These are phyloP conservation scores for Epichloe bromicola DNA, from an alignment of 2,329 filamentous ascomycete genomes.

Conservation along the genomic window DNA sequence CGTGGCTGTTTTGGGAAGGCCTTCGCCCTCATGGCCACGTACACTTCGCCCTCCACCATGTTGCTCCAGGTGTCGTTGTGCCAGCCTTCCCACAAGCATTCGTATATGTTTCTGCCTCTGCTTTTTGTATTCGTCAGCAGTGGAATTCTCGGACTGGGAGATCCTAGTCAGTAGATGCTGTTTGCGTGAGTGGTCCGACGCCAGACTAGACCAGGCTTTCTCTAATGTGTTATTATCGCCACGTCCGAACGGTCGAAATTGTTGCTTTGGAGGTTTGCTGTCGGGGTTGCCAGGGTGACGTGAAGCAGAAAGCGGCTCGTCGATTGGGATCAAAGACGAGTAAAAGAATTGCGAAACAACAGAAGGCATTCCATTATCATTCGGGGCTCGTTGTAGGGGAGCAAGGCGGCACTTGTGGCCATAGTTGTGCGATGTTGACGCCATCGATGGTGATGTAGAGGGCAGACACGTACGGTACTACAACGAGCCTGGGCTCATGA, in stretches of 20 bases:
- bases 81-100: slow-evolving; percentile 10
- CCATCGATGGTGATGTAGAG: slow-evolving; percentile 2
- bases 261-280: slow-evolving; percentile 39
- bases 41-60: background rate
- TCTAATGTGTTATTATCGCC: slow-evolving; percentile 73
- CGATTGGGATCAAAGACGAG: slow-evolving; percentile 66
- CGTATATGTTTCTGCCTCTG: slow-evolving; percentile 8
- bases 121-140: background rate
- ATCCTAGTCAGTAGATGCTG: slow-evolving; percentile 28
- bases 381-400: slow-evolving; percentile 26
- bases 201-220: slow-evolving; percentile 57
- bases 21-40: slow-evolving; percentile 24
- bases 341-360: slow-evolving; percentile 73
- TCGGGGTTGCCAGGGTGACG: slow-evolving; percentile 38
- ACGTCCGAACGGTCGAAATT: slow-evolving; percentile 63
- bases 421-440: slow-evolving; percentile 36
- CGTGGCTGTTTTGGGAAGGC: slow-evolving; percentile 25
- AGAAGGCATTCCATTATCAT: slow-evolving; percentile 40
- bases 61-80: background rate
- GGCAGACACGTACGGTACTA: background rate
- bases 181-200: slow-evolving; percentile 32
- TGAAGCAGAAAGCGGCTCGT: slow-evolving; percentile 68
- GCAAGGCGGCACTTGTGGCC: slow-evolving; percentile 45
- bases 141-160: background rate
- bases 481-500: background rate